Base-by-base conservation (phyloP, 805 yeast genomes). In the Ogataea pini region DNA sequence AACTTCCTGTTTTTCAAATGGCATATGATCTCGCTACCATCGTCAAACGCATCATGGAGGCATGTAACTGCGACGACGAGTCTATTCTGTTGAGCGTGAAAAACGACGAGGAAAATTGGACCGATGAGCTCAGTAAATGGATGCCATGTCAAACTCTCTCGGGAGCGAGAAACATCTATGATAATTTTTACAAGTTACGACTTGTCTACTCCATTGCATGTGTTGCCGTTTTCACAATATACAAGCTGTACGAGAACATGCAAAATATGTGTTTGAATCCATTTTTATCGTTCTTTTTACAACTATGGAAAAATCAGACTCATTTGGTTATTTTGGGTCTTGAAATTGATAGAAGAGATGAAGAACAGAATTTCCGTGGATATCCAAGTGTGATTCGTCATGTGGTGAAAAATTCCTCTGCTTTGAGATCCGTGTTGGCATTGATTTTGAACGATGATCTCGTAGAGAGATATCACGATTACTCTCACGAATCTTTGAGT, bases 281-380 rank as follows among this genome's bases (percentile, higher is more conserved):
- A 17, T 86, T 83, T 57, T 59, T 81, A 40, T 77, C 77, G 17
- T 71, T 74, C 40, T 77, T 82, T 50, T 66, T 84, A 8, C 78
- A 79, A 40, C 59, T 80, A 5, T 86, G 94, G 92, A 82, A 83
- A 56, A 74, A 78, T 36, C 79, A 81, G 56, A 83, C 90, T 2
- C 75, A 75, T 49, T 72, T 82, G 2, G 73, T 86, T 1, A 63
- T 79, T 8, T 64, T 81, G 7, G 88, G 89, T 0, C 64, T 86
- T 6, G 86, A 83, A 56, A 73, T 80, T 28, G 85, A 80, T 57
- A 63, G 84, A 51, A 55, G 74, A 44, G 73, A 74, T 46, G 84
- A 77, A 58, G 72, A 69, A 36, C 61, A 61, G 4, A 65, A 66
- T 24, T 71, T 63, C 40, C 64, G 66, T 2, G 69, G 68, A 7